Evolutionary conservation across 305 asterid genomes (phyloP).

Genomic region (Andrographis paniculata): DNA sequence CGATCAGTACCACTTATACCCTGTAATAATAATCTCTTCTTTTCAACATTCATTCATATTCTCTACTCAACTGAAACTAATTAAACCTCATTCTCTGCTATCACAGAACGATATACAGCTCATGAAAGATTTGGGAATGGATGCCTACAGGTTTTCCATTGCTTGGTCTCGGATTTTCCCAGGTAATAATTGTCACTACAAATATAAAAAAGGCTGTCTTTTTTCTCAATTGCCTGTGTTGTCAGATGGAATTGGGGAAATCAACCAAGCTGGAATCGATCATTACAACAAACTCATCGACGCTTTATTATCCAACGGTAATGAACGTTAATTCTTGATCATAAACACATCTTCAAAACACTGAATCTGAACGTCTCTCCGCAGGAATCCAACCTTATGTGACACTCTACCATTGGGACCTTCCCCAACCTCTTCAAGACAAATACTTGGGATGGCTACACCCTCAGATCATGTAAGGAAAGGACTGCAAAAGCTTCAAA

Average conservation of each 20-base stretch:
- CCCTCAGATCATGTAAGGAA: constrained; percentile 50
- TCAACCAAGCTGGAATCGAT: constrained; percentile 75
- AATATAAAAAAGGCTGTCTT: too few species aligned
- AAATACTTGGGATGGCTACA: constrained; percentile 51
- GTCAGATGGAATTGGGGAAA: constrained; percentile 67
- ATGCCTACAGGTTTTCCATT: constrained; percentile 85
- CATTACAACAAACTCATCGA: constrained; percentile 75
- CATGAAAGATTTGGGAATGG: constrained; percentile 91
- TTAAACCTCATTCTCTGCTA: not conserved
- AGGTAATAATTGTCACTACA: too few species aligned
- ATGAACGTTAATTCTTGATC: not conserved
- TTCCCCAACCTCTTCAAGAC: constrained; percentile 62
- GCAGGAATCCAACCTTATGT: constrained; percentile 73
- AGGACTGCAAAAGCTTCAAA: too few species aligned
- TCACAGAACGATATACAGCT: constrained; percentile 63
- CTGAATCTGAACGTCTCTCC: not conserved
- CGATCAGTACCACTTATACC: constrained; percentile 67
- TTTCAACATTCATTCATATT: too few species aligned
- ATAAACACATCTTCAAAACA: not conserved
- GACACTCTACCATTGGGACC: constrained; percentile 85
- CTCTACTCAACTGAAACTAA: not conserved
- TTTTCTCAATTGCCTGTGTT: too few species aligned
- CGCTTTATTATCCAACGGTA: constrained; percentile 66
- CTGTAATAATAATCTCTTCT: constrained; percentile 25
- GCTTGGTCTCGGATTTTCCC: constrained; percentile 92